Evolutionary conservation across 169 alveolate species (phyloP).

Genomic region (Cryptosporidium ryanae): DNA sequence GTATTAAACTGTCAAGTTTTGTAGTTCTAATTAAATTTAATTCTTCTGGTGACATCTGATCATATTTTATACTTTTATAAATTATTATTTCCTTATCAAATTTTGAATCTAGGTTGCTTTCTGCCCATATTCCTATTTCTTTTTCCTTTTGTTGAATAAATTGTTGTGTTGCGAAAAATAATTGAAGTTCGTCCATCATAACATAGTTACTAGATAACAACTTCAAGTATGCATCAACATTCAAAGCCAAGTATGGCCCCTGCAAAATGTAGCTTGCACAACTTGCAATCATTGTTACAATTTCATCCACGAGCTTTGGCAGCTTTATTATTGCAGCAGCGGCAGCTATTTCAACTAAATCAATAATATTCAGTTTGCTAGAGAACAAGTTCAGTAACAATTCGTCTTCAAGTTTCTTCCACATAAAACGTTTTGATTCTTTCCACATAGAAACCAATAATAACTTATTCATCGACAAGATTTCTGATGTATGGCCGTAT

Average conservation of each 20-base stretch:
- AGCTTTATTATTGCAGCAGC: constrained; percentile 64
- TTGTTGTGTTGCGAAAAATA: constrained; percentile 69
- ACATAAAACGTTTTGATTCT: constrained; percentile 63
- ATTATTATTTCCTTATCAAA: constrained; percentile 31
- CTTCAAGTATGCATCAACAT: constrained; percentile 60
- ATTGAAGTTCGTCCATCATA: constrained; percentile 69
- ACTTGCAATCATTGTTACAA: constrained; percentile 71
- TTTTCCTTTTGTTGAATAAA: constrained; percentile 47
- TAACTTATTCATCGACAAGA: constrained; percentile 50
- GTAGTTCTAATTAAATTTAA: constrained; percentile 22
- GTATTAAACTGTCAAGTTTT: constrained; percentile 56
- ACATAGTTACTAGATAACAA: constrained; percentile 26
- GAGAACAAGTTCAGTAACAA: constrained; percentile 34
- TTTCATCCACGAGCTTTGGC: constrained; percentile 69
- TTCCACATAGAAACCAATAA: constrained; percentile 68
- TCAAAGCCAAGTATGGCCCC: constrained; percentile 67
- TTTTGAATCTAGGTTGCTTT: neutral
- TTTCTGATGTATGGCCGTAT: constrained; percentile 69
- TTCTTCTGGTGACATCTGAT: constrained; percentile 71
- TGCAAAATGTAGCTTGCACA: constrained; percentile 73
- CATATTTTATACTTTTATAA: constrained; percentile 47
- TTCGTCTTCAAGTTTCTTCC: constrained; percentile 61
- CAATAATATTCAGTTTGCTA: constrained; percentile 46
- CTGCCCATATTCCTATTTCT: constrained; percentile 59
- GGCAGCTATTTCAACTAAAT: constrained; percentile 66